Percentiles rank a stretch among this genome's conserved stretches.
Evolutionary conservation across 176 grass and related monocot species (phyloP).

Genomic region (Avena eriantha): DNA sequence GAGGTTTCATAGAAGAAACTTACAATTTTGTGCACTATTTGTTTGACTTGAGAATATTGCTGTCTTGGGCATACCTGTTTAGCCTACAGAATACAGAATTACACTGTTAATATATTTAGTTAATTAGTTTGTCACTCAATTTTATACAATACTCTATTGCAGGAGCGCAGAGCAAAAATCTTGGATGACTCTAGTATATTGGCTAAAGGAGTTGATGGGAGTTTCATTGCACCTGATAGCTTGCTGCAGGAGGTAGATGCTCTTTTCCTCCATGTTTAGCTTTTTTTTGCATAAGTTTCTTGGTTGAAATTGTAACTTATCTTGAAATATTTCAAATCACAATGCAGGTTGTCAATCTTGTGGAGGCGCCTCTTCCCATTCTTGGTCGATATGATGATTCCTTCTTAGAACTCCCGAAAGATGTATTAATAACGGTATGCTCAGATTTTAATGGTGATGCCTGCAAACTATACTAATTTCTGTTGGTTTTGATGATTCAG

Average conservation of each 20-base stretch:
- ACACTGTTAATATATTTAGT: conserved; percentile 7
- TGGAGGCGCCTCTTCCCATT: conserved; percentile 83
- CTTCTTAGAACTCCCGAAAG: conserved; percentile 94
- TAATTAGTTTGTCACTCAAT: neutral
- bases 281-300: conserved; percentile 5
- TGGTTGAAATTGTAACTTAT: conserved; percentile 10
- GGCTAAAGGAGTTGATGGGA: conserved; percentile 63
- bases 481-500: conserved; percentile 24
- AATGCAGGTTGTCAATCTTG: conserved; percentile 85
- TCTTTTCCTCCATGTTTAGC: conserved; percentile 31
- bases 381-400: conserved; percentile 82
- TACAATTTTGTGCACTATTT: neutral
- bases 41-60: conserved; percentile 11
- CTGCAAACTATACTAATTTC: neutral
- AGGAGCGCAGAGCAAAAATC: conserved; percentile 80
- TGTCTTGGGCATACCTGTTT: neutral
- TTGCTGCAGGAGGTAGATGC: conserved; percentile 83
- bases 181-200: conserved; percentile 63
- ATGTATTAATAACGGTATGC: conserved; percentile 92
- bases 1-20: neutral
- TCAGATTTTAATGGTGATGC: conserved; percentile 21
- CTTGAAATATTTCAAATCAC: conserved; percentile 31
- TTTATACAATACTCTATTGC: conserved; percentile 41
- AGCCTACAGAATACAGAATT: conserved; percentile 2
- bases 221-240: conserved; percentile 61